Conservation (phyloP, 768 basidiomycete genomes). For the Mycena olivaceomarginata region DNA sequence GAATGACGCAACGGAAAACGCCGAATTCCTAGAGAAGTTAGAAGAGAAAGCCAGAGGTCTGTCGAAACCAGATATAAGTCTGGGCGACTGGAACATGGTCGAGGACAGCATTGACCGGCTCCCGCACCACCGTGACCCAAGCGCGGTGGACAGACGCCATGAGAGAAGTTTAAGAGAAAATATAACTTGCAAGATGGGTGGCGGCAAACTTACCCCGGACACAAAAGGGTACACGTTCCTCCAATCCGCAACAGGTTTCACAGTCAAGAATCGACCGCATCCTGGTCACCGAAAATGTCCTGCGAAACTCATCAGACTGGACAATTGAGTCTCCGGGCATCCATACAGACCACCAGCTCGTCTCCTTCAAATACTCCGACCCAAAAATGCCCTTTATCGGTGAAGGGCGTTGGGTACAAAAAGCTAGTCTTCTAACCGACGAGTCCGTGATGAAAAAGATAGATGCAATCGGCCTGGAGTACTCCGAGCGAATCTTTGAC, state of each 20-base stretch:
- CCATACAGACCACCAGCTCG: conserved; percentile 18
- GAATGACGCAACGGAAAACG: conserved; percentile 29
- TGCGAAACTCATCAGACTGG: conserved; percentile 21
- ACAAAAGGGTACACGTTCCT: conserved; percentile 22
- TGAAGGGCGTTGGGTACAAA: no score
- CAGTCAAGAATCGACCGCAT: conserved; percentile 31
- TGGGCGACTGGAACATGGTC: conserved; percentile 36
- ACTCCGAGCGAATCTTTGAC: no score
- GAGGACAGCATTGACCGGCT: conserved; percentile 38
- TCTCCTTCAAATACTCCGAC: conserved; percentile 14
- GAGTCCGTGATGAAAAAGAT: no score
- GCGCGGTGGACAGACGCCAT: conserved; percentile 7
- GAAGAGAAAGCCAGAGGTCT: background rate
- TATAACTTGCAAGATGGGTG: conserved; percentile 35
- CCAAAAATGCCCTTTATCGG: conserved; percentile 19
- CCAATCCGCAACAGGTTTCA: background rate
- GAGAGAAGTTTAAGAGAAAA: conserved; percentile 9
- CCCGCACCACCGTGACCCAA: conserved; percentile 19
- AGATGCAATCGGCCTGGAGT: no score
- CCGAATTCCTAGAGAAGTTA: background rate
- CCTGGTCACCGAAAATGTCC: background rate
- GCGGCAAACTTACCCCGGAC: conserved; percentile 36
- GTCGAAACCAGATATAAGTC: background rate
- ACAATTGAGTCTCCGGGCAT: background rate
- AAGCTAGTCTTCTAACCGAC: no score